Percentiles rank a stretch among this genome's conserved stretches.
These are phyloP conservation scores for Ocimum tenuiflorum DNA, from an alignment of 257 asterid species.

Conservation along the genomic window DNA sequence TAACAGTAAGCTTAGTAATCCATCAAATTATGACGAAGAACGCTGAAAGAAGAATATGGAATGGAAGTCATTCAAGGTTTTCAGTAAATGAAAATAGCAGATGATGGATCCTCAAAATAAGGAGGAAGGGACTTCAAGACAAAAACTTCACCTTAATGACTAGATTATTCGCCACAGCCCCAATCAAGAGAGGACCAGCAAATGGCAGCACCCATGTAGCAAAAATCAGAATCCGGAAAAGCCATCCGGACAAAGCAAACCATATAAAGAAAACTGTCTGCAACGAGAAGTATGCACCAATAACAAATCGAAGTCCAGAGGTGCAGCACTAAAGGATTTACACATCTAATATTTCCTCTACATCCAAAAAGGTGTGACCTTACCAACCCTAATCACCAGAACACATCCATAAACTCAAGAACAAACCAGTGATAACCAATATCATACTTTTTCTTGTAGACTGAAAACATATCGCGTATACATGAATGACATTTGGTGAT, in stretches of 20 bases:
- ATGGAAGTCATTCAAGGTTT: neutral
- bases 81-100: neutral
- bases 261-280: conserved; percentile 93
- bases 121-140: neutral
- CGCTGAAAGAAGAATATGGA: neutral
- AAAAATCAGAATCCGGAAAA: conserved; percentile 67
- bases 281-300: conserved; percentile 19
- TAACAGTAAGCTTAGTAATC: neutral
- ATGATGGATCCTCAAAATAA: neutral
- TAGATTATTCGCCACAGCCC: conserved; percentile 81
- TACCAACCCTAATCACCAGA: neutral
- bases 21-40: neutral
- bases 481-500: no score
- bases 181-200: conserved; percentile 92
- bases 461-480: no score
- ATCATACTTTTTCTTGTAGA: neutral
- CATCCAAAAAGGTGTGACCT: neutral
- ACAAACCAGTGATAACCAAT: neutral
- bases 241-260: conserved; percentile 98
- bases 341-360: conserved; percentile 10
- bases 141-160: conserved; percentile 60
- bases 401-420: neutral
- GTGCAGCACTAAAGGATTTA: neutral
- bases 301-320: conserved; percentile 9
- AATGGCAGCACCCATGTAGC: conserved; percentile 88